A percentile compares a stretch with the other conserved stretches of the same genome.
These are phyloP conservation scores for Exserohilum turcica DNA, from an alignment of 2,329 filamentous ascomycete genomes.

Conservation along the genomic window DNA sequence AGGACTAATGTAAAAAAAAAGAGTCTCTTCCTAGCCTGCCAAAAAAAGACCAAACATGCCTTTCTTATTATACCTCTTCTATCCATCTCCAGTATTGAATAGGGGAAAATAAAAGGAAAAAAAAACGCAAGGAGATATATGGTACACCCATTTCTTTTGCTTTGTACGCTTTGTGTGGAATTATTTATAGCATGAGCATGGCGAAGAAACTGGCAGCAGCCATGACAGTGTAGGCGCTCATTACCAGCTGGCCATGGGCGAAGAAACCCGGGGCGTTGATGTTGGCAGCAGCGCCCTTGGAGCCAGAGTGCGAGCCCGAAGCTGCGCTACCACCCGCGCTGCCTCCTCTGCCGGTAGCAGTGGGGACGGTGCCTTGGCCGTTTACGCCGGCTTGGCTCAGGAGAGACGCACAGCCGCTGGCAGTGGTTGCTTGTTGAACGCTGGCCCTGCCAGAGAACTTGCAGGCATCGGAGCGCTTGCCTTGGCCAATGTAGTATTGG, in stretches of 20 bases:
- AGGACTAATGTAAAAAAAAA: not conserved
- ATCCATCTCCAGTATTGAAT: not conserved
- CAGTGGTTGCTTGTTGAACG: constrained; percentile 56
- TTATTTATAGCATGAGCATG: constrained; percentile 32
- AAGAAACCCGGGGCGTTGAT: constrained; percentile 31
- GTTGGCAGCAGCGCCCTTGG: constrained; percentile 26
- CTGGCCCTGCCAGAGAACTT: constrained; percentile 71
- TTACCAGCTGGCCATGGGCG: constrained; percentile 29
- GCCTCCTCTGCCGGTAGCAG: constrained; percentile 38
- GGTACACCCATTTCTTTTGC: not conserved
- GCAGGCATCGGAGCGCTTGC: constrained; percentile 62
- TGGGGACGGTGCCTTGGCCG: constrained; percentile 59
- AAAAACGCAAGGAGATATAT: not conserved
- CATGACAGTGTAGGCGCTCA: constrained; percentile 28
- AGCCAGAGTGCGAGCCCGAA: constrained; percentile 20
- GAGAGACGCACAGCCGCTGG: constrained; percentile 61
- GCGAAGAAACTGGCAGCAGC: constrained; percentile 32
- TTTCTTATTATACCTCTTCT: not conserved
- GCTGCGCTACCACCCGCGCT: constrained; percentile 16
- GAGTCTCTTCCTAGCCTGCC: no score
- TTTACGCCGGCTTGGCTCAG: constrained; percentile 66
- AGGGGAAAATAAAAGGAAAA: not conserved
- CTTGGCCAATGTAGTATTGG: constrained; percentile 66
- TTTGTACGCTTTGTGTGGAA: not conserved
- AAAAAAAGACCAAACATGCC: not conserved